Evolutionary conservation across 2,329 filamentous ascomycete species (phyloP), one percentile per base, ranked within the genome.

Genomic region (Ophiostoma sp.): DNA sequence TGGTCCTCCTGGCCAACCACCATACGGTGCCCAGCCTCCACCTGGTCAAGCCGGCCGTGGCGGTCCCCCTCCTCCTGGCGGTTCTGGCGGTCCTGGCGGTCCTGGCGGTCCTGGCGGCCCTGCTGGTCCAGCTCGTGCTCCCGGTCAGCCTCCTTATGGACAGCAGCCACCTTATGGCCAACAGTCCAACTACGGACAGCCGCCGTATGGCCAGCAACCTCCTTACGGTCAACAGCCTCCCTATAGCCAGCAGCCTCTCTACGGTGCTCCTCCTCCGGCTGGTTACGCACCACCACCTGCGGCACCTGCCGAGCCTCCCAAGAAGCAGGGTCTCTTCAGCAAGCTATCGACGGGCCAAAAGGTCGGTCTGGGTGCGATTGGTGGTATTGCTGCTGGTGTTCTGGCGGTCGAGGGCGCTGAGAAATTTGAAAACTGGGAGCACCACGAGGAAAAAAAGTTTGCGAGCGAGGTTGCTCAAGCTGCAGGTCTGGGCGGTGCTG

Each of bases 291-390:
- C 70, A 1, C 73, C 64, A 2, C 66, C 63, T 12, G 66, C 22
- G 7, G 69, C 22, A 1, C 33, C 48, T 1, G 50, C 48, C 8
- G 59, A 69, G 28, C 31, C 55, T 12, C 48, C 74, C 15, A 50
- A 55, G 25, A 75, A 73, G 45, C 19, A 59, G 19, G 74, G 74
- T 19, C 73, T 75, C 63, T 68, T 75, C 42, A 64, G 68, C 63
- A 75, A 73, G 42, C 55, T 75, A 9, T 71, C 71, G 5, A 71
- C 71, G 6, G 74, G 74, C 19, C 71, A 73, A 31, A 75, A 75
- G 55, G 66, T 75, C 17, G 72, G 71, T 36, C 28, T 73, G 19
- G 71, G 74, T 15, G 69, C 64, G 6, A 15, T 72, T 19, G 74
- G 74, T 15, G 74, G 74, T 48, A 7, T 75, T 7, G 69, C 64